These are phyloP conservation scores for Malania oleifera DNA, from an alignment of 164 flowering plant species.

Conservation along the genomic window DNA sequence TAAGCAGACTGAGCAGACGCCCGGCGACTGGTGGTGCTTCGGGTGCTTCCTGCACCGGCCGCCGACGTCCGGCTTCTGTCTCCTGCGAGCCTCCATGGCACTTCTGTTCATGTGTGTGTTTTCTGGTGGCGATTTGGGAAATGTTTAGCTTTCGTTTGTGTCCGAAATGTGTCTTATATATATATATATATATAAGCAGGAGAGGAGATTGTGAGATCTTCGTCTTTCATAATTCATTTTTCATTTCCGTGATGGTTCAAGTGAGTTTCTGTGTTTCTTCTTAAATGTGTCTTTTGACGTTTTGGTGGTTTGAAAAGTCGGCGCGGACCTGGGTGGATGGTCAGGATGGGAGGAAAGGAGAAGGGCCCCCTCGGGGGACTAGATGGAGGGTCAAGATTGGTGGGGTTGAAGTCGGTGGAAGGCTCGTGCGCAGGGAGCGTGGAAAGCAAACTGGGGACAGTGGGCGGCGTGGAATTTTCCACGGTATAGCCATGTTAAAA, in stretches of 20 bases:
- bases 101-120: neutral
- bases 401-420: constrained; percentile 10
- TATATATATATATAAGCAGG: neutral
- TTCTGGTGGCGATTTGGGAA: too few relatives aligned
- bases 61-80: neutral
- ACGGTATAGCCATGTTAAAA: neutral
- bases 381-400: neutral
- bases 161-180: too few relatives aligned
- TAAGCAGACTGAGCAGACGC: constrained; percentile 46
- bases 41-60: constrained; percentile 39
- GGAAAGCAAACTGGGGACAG: neutral
- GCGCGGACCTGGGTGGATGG: neutral
- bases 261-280: constrained; percentile 16
- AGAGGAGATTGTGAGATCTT: neutral
- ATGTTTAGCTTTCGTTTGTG: neutral
- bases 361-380: neutral
- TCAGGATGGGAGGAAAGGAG: neutral
- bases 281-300: constrained; percentile 19
- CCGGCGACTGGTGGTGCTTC: constrained; percentile 39
- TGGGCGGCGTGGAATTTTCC: constrained; percentile 20
- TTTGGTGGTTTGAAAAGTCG: constrained; percentile 14
- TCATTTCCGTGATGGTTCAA: constrained; percentile 18
- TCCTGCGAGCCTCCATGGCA: neutral
- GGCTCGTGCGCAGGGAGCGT: neutral
- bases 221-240: too few relatives aligned